phyloP scores from a whole-genome alignment of 192 early-diverging fungal species.

The Coemansia sp. region DNA sequence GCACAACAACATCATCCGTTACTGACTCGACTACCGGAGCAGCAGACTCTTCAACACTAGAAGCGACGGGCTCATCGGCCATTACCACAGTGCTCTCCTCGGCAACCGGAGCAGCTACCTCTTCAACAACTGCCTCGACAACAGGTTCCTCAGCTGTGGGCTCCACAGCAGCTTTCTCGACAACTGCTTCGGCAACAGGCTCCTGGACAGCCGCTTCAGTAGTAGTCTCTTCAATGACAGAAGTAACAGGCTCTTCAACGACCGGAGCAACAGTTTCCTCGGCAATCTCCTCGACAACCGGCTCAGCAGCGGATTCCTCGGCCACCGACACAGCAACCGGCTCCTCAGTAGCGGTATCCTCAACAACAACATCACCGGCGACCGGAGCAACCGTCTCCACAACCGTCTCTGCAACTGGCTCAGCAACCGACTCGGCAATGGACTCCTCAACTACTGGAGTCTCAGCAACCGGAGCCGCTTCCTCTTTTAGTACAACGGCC shows the following conservation, averaged over 20 bases:
- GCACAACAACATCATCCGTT: background rate
- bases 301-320: background rate
- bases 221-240: background rate
- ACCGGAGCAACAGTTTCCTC: background rate
- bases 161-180: background rate
- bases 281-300: background rate
- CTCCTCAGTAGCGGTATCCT: background rate
- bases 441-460: background rate
- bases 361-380: background rate
- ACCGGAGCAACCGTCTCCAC: background rate
- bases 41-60: background rate
- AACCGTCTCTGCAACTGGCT: background rate
- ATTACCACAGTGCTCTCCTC: background rate
- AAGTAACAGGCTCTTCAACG: background rate
- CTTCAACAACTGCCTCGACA: slow-evolving; percentile 10
- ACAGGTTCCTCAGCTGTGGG: background rate
- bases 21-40: background rate
- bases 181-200: background rate
- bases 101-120: background rate
- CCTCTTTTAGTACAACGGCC: background rate
- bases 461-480: background rate
- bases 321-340: background rate
- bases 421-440: background rate
- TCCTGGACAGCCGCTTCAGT: slow-evolving; percentile 4
- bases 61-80: background rate